These are phyloP conservation scores for Globisporangium okanoganense DNA, from an alignment of 352 stramenopile species.

Conservation along the genomic window DNA sequence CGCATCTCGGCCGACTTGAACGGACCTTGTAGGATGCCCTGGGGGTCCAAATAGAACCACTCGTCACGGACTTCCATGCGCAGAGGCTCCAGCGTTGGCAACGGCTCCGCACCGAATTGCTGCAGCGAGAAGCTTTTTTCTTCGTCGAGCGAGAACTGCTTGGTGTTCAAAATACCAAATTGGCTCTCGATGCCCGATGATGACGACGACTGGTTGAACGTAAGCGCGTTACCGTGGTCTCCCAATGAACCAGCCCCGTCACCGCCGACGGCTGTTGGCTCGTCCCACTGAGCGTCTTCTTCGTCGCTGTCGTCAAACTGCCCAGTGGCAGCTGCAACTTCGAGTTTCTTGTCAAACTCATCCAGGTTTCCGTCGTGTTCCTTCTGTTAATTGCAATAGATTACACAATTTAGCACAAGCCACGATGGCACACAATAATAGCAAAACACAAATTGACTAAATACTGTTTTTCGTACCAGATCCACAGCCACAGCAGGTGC, in stretches of 20 bases:
- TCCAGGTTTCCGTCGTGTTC: constrained; percentile 58
- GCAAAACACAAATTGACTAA: neutral
- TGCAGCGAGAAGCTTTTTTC: constrained; percentile 31
- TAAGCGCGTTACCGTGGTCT: constrained; percentile 13
- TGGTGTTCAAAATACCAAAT: constrained; percentile 29
- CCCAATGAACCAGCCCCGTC: constrained; percentile 23
- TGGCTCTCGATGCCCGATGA: constrained; percentile 7
- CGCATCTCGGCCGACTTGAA: constrained; percentile 88
- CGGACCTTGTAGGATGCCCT: constrained; percentile 75
- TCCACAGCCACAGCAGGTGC: constrained; percentile 21
- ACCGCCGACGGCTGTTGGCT: constrained; percentile 15
- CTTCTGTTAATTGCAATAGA: constrained; percentile 26
- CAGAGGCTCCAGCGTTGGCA: constrained; percentile 22
- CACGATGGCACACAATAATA: neutral
- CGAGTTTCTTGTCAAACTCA: constrained; percentile 76
- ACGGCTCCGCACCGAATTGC: constrained; percentile 17
- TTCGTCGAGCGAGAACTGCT: constrained; percentile 30
- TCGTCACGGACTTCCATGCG: constrained; percentile 57
- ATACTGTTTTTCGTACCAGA: constrained; percentile 22
- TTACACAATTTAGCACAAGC: neutral
- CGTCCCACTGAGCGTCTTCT: constrained; percentile 60
- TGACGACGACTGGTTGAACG: constrained; percentile 14
- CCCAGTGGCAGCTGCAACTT: constrained; percentile 58
- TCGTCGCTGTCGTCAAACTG: constrained; percentile 87
- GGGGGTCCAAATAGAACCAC: constrained; percentile 87